Conservation (phyloP, 352 stramenopile genomes). For the Pythium biforme region DNA sequence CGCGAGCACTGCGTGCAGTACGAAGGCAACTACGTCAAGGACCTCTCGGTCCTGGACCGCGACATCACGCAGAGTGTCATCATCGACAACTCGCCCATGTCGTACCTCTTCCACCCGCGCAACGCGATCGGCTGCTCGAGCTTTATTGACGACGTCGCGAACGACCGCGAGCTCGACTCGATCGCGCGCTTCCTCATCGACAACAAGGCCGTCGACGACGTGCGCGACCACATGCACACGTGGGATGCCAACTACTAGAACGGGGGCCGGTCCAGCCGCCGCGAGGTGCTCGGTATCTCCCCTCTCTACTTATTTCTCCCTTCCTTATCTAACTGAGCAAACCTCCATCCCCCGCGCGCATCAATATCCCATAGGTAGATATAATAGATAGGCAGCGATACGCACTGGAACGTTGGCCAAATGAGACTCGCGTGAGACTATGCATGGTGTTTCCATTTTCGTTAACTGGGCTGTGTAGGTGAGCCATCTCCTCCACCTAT, state of each 20-base stretch:
- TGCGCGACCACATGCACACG: slow-evolving; percentile 67
- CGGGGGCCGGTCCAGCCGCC: no score
- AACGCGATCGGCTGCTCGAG: slow-evolving; percentile 80
- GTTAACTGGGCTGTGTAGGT: not conserved
- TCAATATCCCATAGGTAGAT: slow-evolving; percentile 4
- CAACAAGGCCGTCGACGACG: slow-evolving; percentile 50
- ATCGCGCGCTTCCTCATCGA: slow-evolving; percentile 69
- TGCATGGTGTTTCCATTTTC: not conserved
- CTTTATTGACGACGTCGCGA: slow-evolving; percentile 91
- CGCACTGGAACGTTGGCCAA: not conserved
- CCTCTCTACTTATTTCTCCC: not conserved
- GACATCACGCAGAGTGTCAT: slow-evolving; percentile 95
- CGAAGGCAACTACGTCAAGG: slow-evolving; percentile 97
- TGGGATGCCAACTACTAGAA: slow-evolving; percentile 67
- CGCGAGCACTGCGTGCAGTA: slow-evolving; percentile 96
- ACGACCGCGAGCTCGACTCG: slow-evolving; percentile 88
- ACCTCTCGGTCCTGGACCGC: slow-evolving; percentile 93
- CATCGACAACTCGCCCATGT: slow-evolving; percentile 98
- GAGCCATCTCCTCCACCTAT: no score
- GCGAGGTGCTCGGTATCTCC: not conserved
- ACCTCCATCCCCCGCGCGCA: not conserved
- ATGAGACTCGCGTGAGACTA: not conserved
- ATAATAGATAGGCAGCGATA: not conserved
- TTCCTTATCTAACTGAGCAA: not conserved
- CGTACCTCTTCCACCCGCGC: slow-evolving; percentile 97